Base-by-base conservation (phyloP, 139 green algal species). In the Trebouxia sp. region DNA sequence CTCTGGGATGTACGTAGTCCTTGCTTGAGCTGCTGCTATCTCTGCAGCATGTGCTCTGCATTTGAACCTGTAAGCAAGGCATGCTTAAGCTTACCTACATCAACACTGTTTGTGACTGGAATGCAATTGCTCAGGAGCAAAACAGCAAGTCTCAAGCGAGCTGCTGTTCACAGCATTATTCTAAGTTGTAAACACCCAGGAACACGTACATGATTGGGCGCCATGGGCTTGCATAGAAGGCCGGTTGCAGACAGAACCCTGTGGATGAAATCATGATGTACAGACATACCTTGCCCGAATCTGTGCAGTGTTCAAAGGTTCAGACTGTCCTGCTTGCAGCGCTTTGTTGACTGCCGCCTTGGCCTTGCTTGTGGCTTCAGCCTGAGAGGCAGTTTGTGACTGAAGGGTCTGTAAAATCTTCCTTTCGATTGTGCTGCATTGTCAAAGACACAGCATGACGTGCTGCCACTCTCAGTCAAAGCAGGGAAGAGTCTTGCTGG, bases 1-100 rank as follows among this genome's bases (percentile, higher is more conserved):
- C 15, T 72, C 62, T 5, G 62, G 62, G 0, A 45, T 28, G 32
- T 72, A 72, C 3, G 11, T 17, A 15, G 62, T 72, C 6, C 35
- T 17, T 26, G 62, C 62, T 72, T 72, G 42, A 45, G 62, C 62
- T 72, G 62, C 62, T 43, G 35, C 62, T 15, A 72, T 14, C 20
- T 72, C 62, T 26, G 62, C 62, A n/a, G 35, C 35, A 28, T 24
- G 62, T 45, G 62, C 35, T 45, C 62, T 72, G 62, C 62, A 42
- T n/a, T 72, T 72, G 62, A 72, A 72, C 24, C 62, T 72, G 62
- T 35, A 72, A 30, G 30, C 24, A 9, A 39, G 30, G 15, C n/a
- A n/a, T n/a, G n/a, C n/a, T n/a, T n/a, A n/a, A n/a, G n/a, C n/a
- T n/a, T n/a, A n/a, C n/a, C n/a, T n/a, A n/a, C n/a, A n/a, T n/a